Evolutionary conservation across 208 protist species (phyloP).

Genomic region (Leishmania amazonensis): DNA sequence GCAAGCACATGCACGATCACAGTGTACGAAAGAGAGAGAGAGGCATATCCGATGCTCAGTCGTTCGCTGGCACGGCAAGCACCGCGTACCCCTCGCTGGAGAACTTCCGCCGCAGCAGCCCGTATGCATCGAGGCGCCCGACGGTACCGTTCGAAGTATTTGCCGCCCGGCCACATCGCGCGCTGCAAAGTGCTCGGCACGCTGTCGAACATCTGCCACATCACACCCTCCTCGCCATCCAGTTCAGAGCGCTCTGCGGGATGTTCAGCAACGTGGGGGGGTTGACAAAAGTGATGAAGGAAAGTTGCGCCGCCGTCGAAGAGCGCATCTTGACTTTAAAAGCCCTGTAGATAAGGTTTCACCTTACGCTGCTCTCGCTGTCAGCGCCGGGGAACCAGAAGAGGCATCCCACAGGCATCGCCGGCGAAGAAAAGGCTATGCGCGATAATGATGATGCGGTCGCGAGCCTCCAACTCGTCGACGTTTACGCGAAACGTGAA

Average conservation of each 20-base stretch:
- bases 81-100: constrained; percentile 25
- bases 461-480: constrained; percentile 50
- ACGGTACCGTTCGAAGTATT: constrained; percentile 52
- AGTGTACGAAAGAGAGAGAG: neutral
- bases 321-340: constrained; percentile 51
- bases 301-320: constrained; percentile 39
- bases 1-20: neutral
- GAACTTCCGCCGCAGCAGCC: constrained; percentile 29
- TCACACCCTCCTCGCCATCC: constrained; percentile 55
- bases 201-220: constrained; percentile 44
- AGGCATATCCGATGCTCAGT: constrained; percentile 11
- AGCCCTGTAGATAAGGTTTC: constrained; percentile 47
- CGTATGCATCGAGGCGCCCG: constrained; percentile 52
- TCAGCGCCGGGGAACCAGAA: constrained; percentile 24
- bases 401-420: constrained; percentile 21
- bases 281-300: constrained; percentile 58
- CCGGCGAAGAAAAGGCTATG: constrained; percentile 31
- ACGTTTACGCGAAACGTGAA: constrained; percentile 58
- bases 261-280: constrained; percentile 55
- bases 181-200: constrained; percentile 32
- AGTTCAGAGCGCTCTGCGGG: constrained; percentile 57
- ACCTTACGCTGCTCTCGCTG: constrained; percentile 34
- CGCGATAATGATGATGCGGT: constrained; percentile 53
- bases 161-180: constrained; percentile 35
- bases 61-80: constrained; percentile 32